Base-by-base conservation (phyloP, 768 basidiomycete species). In the Termitomyces sp. region DNA sequence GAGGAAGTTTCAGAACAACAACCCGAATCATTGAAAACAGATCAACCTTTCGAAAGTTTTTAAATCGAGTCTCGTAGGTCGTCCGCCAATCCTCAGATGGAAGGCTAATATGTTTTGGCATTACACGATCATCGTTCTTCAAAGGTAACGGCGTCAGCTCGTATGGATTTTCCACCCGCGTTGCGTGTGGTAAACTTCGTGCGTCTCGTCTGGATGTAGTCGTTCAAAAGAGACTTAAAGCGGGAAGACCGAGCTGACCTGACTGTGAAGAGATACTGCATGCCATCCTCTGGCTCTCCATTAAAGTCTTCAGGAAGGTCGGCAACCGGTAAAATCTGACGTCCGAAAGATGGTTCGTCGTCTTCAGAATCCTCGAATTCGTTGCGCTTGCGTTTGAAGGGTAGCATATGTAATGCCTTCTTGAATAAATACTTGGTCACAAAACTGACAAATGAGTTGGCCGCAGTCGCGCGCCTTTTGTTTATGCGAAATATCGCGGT, bases 251-350 rank as follows among this genome's bases (percentile, higher is more conserved):
- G 6, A 7, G 63, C 75, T 53, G 67, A 90, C 91, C 91, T 81
- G 44, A 92, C 91, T 52, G 83, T 83, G 70, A 92, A 92, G 44
- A 93, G 76, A 68, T 93, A 92, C 64, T 92, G 80, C 78, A 88
- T 63, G 2, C 91, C 91, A 70, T 92, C 86, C 64, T 71, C 69
- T 0, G 91, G 90, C 50, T 78, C 79, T 26, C 75, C 81, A 61
- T 82, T 72, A 66, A 87, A 93, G 65, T 87, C 77, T 20, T 73
- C 67, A n/a, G 90, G 88, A 51, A 93, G 78, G 64, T 85, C 79
- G 20, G 91, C 90, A n/a, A 93, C 88, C 18, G 91, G 91, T 3
- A 93, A 77, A 26, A 82, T 87, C 70, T 91, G 90, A 61, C 73
- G 82, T 44, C 89, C 89, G 52, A 82, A 78, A 8, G 77, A 69